Evolutionary conservation across 139 green algal species (phyloP).

Genomic region (Raphidocelis subcapitata): DNA sequence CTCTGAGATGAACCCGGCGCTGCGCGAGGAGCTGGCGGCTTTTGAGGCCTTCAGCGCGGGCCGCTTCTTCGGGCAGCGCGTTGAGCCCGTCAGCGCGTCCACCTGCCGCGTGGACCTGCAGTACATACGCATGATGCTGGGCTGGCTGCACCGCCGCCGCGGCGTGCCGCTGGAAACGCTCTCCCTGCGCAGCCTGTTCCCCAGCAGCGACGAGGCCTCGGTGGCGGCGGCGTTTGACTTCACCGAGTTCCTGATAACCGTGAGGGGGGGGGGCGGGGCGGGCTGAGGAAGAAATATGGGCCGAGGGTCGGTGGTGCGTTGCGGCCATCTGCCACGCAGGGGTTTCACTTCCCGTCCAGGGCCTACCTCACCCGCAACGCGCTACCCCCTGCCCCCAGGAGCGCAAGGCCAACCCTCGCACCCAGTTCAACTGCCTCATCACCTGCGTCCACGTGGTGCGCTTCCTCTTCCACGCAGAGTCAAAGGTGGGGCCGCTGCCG

Average conservation of each 20-base stretch:
- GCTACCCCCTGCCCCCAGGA: not conserved
- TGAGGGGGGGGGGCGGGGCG: conserved; percentile 14
- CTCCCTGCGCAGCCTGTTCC: conserved; percentile 33
- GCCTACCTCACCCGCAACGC: too few relatives aligned
- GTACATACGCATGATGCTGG: conserved; percentile 53
- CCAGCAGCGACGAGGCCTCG: conserved; percentile 22
- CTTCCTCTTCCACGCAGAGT: conserved; percentile 55
- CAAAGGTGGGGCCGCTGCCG: conserved; percentile 18
- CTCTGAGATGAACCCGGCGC: conserved; percentile 20
- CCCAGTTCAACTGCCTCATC: not conserved
- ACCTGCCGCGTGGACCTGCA: conserved; percentile 52
- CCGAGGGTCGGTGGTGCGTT: too few relatives aligned
- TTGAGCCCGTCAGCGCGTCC: conserved; percentile 37
- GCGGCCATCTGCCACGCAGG: too few relatives aligned
- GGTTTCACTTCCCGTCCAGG: too few relatives aligned
- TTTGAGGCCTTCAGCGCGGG: conserved; percentile 44
- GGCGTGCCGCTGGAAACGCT: conserved; percentile 42
- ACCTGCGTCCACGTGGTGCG: conserved; percentile 37
- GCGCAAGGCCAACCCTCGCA: not conserved
- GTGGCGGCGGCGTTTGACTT: conserved; percentile 55
- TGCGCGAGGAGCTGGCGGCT: conserved; percentile 41
- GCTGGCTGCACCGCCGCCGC: conserved; percentile 42
- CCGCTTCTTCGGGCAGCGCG: conserved; percentile 41
- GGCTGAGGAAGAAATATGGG: too few relatives aligned
- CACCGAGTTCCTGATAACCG: conserved; percentile 46